Evolutionary conservation across 2,329 filamentous ascomycete species (phyloP).

Genomic region (Zalaria sp.): DNA sequence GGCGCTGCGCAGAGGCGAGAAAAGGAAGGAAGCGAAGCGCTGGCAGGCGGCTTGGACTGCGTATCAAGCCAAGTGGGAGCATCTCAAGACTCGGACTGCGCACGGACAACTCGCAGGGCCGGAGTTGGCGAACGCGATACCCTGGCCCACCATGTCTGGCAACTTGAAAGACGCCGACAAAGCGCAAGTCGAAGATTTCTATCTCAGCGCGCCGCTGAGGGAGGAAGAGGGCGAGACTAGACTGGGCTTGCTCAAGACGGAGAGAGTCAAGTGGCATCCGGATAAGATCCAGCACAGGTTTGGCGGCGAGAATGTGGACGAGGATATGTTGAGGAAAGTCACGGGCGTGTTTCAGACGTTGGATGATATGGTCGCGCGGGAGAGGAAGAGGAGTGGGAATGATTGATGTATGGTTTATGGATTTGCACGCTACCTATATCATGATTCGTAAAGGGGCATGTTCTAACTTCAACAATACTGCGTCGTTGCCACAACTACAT

Average conservation of each 20-base stretch:
- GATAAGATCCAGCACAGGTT: constrained; percentile 93
- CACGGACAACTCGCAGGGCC: not conserved
- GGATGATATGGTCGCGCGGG: constrained; percentile 51
- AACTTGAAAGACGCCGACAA: constrained; percentile 41
- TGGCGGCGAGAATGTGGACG: constrained; percentile 54
- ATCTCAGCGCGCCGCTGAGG: constrained; percentile 38
- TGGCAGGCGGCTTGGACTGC: constrained; percentile 49
- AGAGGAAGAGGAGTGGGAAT: constrained; percentile 1
- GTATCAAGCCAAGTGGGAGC: constrained; percentile 53
- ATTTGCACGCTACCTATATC: too few relatives aligned
- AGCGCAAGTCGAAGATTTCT: constrained; percentile 54
- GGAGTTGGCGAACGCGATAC: constrained; percentile 23
- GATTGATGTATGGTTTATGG: not conserved
- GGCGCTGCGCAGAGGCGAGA: constrained; percentile 53
- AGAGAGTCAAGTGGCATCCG: constrained; percentile 90
- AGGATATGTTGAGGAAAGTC: constrained; percentile 59
- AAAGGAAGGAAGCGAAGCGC: constrained; percentile 40
- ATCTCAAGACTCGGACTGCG: constrained; percentile 18
- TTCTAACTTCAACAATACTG: too few relatives aligned
- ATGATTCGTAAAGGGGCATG: too few relatives aligned
- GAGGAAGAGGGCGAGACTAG: constrained; percentile 13
- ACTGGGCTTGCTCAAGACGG: constrained; percentile 52
- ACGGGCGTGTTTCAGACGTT: constrained; percentile 88
- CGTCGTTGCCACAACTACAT: too few relatives aligned
- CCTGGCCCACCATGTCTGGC: constrained; percentile 63